Evolutionary conservation across 306 rosid species (phyloP).

Genomic region (Prinsepia uniflora): DNA sequence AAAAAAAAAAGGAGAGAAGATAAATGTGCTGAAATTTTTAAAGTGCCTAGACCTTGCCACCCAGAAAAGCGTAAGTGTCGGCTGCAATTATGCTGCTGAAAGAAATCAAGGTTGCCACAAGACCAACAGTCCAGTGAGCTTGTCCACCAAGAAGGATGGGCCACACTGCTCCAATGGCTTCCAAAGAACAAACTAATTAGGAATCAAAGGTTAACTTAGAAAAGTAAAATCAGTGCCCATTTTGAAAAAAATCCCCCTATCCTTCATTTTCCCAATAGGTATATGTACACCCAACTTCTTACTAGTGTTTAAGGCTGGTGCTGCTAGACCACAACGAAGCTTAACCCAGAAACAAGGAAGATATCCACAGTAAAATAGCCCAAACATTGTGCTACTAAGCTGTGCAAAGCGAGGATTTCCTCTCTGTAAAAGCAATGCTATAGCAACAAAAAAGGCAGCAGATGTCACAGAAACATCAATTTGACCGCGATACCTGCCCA

Average conservation of each 20-base stretch:
- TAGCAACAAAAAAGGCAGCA: conserved; percentile 87
- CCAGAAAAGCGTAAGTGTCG: conserved; percentile 85
- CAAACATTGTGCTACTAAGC: conserved; percentile 90
- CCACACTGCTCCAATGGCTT: conserved; percentile 50
- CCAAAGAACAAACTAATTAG: conserved; percentile 9
- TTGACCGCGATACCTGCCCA: conserved; percentile 77
- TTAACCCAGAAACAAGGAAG: conserved; percentile 98
- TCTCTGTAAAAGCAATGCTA: conserved; percentile 75
- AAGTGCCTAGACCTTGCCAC: conserved; percentile 67
- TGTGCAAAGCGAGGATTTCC: conserved; percentile 93
- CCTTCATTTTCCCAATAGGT: neutral
- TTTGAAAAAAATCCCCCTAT: neutral
- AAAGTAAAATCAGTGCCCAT: neutral
- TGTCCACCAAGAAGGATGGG: conserved; percentile 52
- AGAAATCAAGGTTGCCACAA: conserved; percentile 86
- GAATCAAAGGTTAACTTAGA: neutral
- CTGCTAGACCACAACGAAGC: conserved; percentile 96
- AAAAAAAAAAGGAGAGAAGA: neutral
- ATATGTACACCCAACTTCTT: conserved; percentile 18
- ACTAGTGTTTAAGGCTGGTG: conserved; percentile 85
- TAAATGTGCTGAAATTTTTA: conserved; percentile 11
- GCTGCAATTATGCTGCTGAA: conserved; percentile 88
- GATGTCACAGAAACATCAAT: conserved; percentile 88
- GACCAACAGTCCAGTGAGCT: conserved; percentile 97
- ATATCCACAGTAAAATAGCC: conserved; percentile 90